These are phyloP conservation scores for Annulohypoxylon moriforme DNA, from an alignment of 495 filamentous ascomycete genomes.

Conservation along the genomic window DNA sequence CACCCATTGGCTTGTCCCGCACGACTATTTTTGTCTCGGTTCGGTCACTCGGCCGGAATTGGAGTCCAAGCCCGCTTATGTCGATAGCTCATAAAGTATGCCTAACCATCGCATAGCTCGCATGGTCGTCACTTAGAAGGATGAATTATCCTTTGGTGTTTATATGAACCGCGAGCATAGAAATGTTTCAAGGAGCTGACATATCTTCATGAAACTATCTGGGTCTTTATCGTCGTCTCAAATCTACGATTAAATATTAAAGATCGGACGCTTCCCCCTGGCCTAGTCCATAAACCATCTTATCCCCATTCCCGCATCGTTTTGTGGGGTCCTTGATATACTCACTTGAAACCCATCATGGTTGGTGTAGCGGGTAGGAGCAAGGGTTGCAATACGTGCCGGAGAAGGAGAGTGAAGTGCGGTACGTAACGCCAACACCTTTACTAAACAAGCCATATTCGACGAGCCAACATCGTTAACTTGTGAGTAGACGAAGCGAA, in stretches of 20 bases:
- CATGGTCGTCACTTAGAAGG: slow-evolving; percentile 21
- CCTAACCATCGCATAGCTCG: slow-evolving; percentile 14
- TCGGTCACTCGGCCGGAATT: slow-evolving; percentile 33
- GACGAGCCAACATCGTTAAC: background rate
- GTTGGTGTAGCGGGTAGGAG: slow-evolving; percentile 48
- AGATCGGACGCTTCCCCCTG: slow-evolving; percentile 1
- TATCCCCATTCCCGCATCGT: background rate
- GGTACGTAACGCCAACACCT: slow-evolving; percentile 35
- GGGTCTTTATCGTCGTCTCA: slow-evolving; percentile 2
- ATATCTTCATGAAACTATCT: slow-evolving; percentile 13
- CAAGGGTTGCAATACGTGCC: slow-evolving; percentile 50
- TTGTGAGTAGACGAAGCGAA: slow-evolving; percentile 42
- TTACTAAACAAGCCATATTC: background rate
- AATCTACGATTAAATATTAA: background rate
- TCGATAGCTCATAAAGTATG: slow-evolving; percentile 23
- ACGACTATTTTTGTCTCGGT: slow-evolving; percentile 40
- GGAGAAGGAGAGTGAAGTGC: slow-evolving; percentile 45
- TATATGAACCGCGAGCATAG: slow-evolving; percentile 18
- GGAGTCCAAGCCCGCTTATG: slow-evolving; percentile 21
- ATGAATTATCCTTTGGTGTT: slow-evolving; percentile 13
- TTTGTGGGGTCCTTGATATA: background rate
- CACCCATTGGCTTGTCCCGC: slow-evolving; percentile 14
- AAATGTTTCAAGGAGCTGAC: slow-evolving; percentile 4
- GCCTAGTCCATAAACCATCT: background rate
- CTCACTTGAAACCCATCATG: slow-evolving; percentile 29